These are phyloP conservation scores for Climacium dendroides DNA, from an alignment of 225 moss, liverwort and hornwort genomes.

Conservation along the genomic window DNA sequence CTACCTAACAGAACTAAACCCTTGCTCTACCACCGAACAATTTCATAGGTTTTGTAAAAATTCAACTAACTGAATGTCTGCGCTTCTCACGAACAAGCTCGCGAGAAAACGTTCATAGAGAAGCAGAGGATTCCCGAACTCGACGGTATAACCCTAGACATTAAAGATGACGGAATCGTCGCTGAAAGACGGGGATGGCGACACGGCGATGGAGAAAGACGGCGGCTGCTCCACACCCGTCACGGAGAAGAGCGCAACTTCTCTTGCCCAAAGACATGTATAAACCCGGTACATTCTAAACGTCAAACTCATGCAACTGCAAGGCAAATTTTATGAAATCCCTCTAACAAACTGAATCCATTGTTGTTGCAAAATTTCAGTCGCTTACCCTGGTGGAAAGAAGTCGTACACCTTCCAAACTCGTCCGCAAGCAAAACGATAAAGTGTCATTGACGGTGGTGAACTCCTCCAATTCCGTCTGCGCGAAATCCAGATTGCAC, in stretches of 20 bases:
- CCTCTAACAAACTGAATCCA: background rate
- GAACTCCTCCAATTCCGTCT: background rate
- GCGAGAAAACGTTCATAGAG: background rate
- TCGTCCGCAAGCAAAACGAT: background rate
- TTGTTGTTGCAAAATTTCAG: background rate
- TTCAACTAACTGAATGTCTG: background rate
- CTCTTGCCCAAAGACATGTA: background rate
- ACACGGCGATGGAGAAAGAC: background rate
- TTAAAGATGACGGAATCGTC: background rate
- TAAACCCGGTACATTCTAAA: background rate
- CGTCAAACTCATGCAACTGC: background rate
- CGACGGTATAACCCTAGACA: background rate
- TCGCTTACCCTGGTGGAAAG: conserved; percentile 5
- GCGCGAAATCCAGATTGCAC: background rate
- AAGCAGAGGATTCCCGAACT: background rate
- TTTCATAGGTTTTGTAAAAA: background rate
- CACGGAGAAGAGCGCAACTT: background rate
- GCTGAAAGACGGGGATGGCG: background rate
- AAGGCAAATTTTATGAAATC: background rate
- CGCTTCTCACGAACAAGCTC: background rate
- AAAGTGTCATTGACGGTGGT: background rate
- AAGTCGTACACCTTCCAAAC: background rate
- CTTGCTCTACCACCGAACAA: background rate
- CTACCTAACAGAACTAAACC: background rate
- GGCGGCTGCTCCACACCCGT: background rate